These are phyloP conservation scores for Aspergillus sp. DNA, from an alignment of 2,329 filamentous ascomycete genomes.

Conservation along the genomic window DNA sequence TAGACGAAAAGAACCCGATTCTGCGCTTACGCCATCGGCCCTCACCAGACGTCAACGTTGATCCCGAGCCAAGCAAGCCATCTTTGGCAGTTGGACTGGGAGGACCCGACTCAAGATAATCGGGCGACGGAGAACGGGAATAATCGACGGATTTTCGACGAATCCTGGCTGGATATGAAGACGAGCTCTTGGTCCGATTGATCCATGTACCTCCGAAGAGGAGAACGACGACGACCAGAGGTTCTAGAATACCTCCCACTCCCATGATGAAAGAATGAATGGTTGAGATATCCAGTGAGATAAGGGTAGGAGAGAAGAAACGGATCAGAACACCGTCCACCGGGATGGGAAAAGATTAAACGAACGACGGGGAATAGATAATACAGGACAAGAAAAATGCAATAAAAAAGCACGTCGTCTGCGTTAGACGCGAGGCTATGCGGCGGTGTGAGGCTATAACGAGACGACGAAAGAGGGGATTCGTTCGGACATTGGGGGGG, in stretches of 20 bases:
- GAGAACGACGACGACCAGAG: slow-evolving; percentile 56
- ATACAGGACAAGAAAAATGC: neutral
- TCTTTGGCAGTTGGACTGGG: slow-evolving; percentile 33
- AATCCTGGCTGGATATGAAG: slow-evolving; percentile 9
- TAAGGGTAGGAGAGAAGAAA: neutral
- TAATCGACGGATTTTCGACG: slow-evolving; percentile 15
- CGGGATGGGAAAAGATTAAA: neutral
- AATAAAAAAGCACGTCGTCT: neutral
- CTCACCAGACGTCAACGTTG: slow-evolving; percentile 37
- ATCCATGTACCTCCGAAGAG: slow-evolving; percentile 60
- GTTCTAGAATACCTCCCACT: slow-evolving; percentile 55
- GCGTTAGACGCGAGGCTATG: neutral
- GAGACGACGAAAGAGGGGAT: too few relatives aligned
- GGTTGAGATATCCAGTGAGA: neutral
- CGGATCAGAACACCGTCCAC: neutral
- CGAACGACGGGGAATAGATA: neutral
- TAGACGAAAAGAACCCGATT: slow-evolving; percentile 43
- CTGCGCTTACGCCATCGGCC: slow-evolving; percentile 48
- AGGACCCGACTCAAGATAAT: slow-evolving; percentile 36
- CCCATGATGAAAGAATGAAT: slow-evolving; percentile 40
- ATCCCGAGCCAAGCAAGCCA: slow-evolving; percentile 37
- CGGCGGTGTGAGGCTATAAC: neutral
- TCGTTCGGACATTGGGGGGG: too few relatives aligned
- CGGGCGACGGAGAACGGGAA: slow-evolving; percentile 27
- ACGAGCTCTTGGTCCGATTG: slow-evolving; percentile 46